Evolutionary conservation across 1,139 yeast genomes (phyloP).

Genomic region (Saccharomyces pastorianus): DNA sequence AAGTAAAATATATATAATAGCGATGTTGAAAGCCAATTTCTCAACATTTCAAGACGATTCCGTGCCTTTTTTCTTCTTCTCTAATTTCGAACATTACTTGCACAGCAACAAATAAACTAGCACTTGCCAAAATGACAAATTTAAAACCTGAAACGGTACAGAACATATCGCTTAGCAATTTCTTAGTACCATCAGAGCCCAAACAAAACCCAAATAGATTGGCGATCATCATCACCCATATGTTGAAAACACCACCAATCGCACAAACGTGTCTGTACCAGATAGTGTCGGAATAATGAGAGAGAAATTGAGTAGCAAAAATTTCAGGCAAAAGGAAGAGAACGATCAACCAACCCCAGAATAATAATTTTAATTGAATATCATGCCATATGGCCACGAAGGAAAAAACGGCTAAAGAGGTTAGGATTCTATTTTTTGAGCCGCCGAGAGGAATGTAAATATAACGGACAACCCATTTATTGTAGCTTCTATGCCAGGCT

Average conservation of each 20-base stretch:
- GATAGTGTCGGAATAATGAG: slow-evolving; percentile 39
- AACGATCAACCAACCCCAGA: slow-evolving; percentile 96
- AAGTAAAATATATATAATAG: background rate
- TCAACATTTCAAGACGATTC: slow-evolving; percentile 72
- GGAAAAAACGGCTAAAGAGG: slow-evolving; percentile 77
- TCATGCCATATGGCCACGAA: slow-evolving; percentile 99
- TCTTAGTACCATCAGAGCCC: slow-evolving; percentile 74
- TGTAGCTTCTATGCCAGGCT: slow-evolving; percentile 94
- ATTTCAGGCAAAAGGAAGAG: slow-evolving; percentile 84
- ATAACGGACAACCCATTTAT: slow-evolving; percentile 77
- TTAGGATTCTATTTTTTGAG: slow-evolving; percentile 53
- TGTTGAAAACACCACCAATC: slow-evolving; percentile 75
- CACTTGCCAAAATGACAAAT: slow-evolving; percentile 58
- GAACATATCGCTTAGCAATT: slow-evolving; percentile 62
- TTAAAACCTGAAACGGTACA: slow-evolving; percentile 60
- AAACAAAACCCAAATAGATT: slow-evolving; percentile 89
- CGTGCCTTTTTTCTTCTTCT: slow-evolving; percentile 74
- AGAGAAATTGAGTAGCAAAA: slow-evolving; percentile 41
- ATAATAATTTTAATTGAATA: slow-evolving; percentile 68
- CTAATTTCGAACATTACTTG: slow-evolving; percentile 94
- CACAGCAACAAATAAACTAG: slow-evolving; percentile 67
- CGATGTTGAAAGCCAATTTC: background rate
- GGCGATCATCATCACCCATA: slow-evolving; percentile 98
- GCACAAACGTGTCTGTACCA: slow-evolving; percentile 82
- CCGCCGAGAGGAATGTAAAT: slow-evolving; percentile 90